phyloP scores from a whole-genome alignment of 495 filamentous ascomycete species.

The Lophiostoma macrostomum region DNA sequence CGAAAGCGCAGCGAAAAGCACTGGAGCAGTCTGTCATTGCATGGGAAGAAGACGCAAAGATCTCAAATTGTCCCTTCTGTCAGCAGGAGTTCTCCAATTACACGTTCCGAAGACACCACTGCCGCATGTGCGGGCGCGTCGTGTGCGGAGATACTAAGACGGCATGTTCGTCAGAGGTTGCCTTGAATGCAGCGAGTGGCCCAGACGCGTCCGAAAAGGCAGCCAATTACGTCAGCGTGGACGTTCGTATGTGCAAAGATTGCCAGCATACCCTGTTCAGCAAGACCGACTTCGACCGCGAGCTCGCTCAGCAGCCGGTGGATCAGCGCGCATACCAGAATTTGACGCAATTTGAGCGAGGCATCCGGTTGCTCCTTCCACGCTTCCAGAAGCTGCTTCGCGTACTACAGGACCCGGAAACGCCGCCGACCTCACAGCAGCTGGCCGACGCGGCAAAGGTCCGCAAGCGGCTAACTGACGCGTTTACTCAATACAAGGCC shows the following conservation, averaged over 20 bases:
- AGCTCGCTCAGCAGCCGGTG: slow-evolving; percentile 63
- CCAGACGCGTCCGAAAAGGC: slow-evolving; percentile 60
- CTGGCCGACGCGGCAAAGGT: slow-evolving; percentile 87
- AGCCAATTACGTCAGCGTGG: slow-evolving; percentile 60
- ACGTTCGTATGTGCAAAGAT: slow-evolving; percentile 87
- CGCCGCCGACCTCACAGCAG: slow-evolving; percentile 69
- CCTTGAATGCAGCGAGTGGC: slow-evolving; percentile 67
- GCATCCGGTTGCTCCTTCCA: slow-evolving; percentile 79
- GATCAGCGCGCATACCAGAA: slow-evolving; percentile 84
- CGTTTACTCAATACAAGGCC: slow-evolving; percentile 84
- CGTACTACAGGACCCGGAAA: slow-evolving; percentile 65
- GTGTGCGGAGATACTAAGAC: slow-evolving; percentile 86
- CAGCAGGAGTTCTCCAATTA: slow-evolving; percentile 90
- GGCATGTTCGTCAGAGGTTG: slow-evolving; percentile 79
- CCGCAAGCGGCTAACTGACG: slow-evolving; percentile 84
- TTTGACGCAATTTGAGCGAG: slow-evolving; percentile 81
- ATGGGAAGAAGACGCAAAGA: slow-evolving; percentile 88
- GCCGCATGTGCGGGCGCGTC: slow-evolving; percentile 85
- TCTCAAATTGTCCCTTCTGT: slow-evolving; percentile 84
- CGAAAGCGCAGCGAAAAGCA: slow-evolving; percentile 66
- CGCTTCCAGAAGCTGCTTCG: slow-evolving; percentile 79
- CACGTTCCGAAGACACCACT: slow-evolving; percentile 88
- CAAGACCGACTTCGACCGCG: slow-evolving; percentile 74
- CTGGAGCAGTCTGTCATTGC: slow-evolving; percentile 89
- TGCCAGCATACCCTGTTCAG: slow-evolving; percentile 84